Conservation (phyloP, 2,329 filamentous ascomycete species). For the Colletotrichum tofieldiae region DNA sequence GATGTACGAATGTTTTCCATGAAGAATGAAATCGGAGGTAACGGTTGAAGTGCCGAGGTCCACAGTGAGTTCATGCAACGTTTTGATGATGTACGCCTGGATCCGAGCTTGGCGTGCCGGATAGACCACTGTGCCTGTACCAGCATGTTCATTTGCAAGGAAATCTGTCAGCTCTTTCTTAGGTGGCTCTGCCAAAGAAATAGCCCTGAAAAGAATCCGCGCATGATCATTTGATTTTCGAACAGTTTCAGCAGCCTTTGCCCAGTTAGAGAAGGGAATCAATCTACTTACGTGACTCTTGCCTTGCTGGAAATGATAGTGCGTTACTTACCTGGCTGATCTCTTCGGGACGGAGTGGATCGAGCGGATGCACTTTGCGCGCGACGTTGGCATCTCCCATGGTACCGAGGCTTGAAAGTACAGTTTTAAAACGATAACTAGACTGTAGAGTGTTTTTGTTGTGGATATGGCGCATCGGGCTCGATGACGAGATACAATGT, state of each 20-base stretch:
- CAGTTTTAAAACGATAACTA: not conserved
- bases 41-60: conserved; percentile 42
- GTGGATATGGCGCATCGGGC: not conserved
- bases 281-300: no score
- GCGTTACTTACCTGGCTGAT: conserved; percentile 29
- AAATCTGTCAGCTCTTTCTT: conserved; percentile 60
- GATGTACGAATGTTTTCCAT: conserved; percentile 63
- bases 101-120: conserved; percentile 53
- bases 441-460: not conserved
- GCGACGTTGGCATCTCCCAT: not conserved
- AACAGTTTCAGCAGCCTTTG: conserved; percentile 26
- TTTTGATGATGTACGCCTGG: conserved; percentile 48
- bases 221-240: conserved; percentile 31
- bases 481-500: not conserved
- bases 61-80: conserved; percentile 45
- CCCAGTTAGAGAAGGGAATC: not conserved
- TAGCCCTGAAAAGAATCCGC: conserved; percentile 58
- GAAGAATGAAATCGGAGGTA: conserved; percentile 46
- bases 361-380: conserved; percentile 25
- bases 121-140: not conserved
- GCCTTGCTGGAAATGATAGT: not conserved
- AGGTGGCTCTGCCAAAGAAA: conserved; percentile 61
- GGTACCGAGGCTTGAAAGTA: not conserved
- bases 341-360: conserved; percentile 35
- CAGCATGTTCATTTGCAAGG: conserved; percentile 56